These are phyloP conservation scores for Stevia rebaudiana DNA, from an alignment of 140 eudicot species.

Conservation along the genomic window DNA sequence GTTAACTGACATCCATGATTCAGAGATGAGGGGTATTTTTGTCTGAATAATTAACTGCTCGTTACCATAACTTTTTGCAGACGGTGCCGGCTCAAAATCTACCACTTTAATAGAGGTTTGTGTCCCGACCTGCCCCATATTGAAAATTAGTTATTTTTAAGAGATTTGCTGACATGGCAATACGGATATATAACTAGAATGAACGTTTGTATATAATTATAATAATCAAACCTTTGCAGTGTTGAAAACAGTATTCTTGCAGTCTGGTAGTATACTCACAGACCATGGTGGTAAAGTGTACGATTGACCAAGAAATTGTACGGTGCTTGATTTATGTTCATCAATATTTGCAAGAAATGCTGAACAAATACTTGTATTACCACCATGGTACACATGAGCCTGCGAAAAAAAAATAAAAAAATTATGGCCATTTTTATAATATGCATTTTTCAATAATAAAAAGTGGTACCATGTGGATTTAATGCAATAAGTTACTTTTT, in stretches of 20 bases:
- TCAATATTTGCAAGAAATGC: constrained; percentile 90
- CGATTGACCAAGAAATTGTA: constrained; percentile 52
- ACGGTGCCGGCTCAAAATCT: constrained; percentile 20
- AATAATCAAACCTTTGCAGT: constrained; percentile 71
- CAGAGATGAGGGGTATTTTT: constrained; percentile 21
- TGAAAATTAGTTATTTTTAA: background rate
- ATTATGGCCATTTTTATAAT: background rate
- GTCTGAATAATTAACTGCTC: constrained; percentile 25
- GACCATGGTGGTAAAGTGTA: constrained; percentile 91
- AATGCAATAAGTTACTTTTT: no score
- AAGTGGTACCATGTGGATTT: background rate
- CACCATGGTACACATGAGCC: constrained; percentile 83
- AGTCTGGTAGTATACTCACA: constrained; percentile 81
- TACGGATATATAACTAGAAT: background rate
- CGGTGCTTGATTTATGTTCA: constrained; percentile 51
- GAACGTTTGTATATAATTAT: constrained; percentile 1
- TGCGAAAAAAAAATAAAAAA: constrained; percentile 25
- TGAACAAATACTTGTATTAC: constrained; percentile 60
- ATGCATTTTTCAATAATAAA: background rate
- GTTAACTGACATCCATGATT: constrained; percentile 53
- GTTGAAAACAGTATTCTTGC: constrained; percentile 78
- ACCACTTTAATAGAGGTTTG: constrained; percentile 71
- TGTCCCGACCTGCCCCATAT: constrained; percentile 62
- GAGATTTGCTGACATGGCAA: background rate
- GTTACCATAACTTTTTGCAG: constrained; percentile 26